Conservation (phyloP, 495 filamentous ascomycete genomes). For the Penicillium cinerascens region DNA sequence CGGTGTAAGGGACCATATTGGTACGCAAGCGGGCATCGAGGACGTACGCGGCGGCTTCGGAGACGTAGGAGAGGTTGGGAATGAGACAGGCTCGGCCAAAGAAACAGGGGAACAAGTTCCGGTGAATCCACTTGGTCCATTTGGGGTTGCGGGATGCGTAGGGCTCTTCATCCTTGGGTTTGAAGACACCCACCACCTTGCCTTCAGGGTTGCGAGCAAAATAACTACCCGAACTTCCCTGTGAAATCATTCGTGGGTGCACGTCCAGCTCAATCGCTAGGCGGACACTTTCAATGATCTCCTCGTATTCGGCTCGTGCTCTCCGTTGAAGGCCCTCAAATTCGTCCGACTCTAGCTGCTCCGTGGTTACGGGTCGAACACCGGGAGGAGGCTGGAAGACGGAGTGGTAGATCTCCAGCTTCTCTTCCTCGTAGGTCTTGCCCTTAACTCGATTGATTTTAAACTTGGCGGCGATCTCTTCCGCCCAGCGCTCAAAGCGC, state of each 20-base stretch:
- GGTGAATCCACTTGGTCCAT: slow-evolving; percentile 94
- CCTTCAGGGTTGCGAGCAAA: slow-evolving; percentile 90
- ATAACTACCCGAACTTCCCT: slow-evolving; percentile 96
- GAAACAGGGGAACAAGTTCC: slow-evolving; percentile 93
- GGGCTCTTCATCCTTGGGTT: slow-evolving; percentile 98
- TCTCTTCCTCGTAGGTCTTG: slow-evolving; percentile 73
- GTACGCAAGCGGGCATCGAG: slow-evolving; percentile 87
- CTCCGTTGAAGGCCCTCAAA: slow-evolving; percentile 53
- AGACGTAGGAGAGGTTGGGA: slow-evolving; percentile 98
- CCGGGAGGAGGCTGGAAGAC: slow-evolving; percentile 93
- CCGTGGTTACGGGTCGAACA: slow-evolving; percentile 70
- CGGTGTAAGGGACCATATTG: slow-evolving; percentile 92
- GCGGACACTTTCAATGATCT: slow-evolving; percentile 83
- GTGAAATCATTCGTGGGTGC: slow-evolving; percentile 92
- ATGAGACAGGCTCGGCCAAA: slow-evolving; percentile 96
- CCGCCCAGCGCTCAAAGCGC: slow-evolving; percentile 91
- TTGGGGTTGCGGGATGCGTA: slow-evolving; percentile 90
- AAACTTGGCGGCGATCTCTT: slow-evolving; percentile 97
- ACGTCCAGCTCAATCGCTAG: slow-evolving; percentile 85
- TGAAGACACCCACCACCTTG: slow-evolving; percentile 96
- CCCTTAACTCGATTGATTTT: slow-evolving; percentile 79
- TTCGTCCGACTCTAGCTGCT: slow-evolving; percentile 61
- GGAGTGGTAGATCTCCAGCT: slow-evolving; percentile 92
- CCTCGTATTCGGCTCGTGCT: slow-evolving; percentile 79
- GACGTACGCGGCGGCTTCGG: slow-evolving; percentile 94